Evolutionary conservation across 2,329 filamentous ascomycete species (phyloP).

Genomic region (Aspergillus nomiae): DNA sequence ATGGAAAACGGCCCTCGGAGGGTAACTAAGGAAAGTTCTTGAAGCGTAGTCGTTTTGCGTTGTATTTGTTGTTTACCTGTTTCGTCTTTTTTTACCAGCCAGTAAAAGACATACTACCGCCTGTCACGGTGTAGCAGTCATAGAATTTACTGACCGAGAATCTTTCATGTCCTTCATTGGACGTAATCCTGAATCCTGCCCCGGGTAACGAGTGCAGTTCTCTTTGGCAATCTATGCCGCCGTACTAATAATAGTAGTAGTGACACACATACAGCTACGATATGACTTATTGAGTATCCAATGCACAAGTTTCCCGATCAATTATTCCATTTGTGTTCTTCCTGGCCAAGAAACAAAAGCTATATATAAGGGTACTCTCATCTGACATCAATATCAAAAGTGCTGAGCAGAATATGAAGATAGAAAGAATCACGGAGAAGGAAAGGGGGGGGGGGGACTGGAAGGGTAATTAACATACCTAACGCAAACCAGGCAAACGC

Average conservation of each 20-base stretch:
- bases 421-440: background rate
- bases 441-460: background rate
- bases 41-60: background rate
- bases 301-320: background rate
- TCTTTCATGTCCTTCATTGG: background rate
- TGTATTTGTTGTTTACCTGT: background rate
- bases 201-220: background rate
- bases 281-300: background rate
- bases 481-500: background rate
- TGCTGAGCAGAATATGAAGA: background rate
- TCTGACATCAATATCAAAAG: background rate
- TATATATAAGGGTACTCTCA: background rate
- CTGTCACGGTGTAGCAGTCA: conserved; percentile 3
- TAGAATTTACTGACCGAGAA: conserved; percentile 7
- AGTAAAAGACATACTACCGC: conserved; percentile 1
- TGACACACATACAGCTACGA: background rate
- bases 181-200: background rate
- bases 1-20: conserved; percentile 30
- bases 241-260: background rate
- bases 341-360: background rate
- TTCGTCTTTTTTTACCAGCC: background rate
- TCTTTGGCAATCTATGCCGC: background rate
- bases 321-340: background rate
- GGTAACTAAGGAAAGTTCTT: conserved; percentile 13
- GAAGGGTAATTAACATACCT: background rate